These are phyloP conservation scores for Termitomyces sp. DNA, from an alignment of 768 basidiomycete genomes.

Conservation along the genomic window DNA sequence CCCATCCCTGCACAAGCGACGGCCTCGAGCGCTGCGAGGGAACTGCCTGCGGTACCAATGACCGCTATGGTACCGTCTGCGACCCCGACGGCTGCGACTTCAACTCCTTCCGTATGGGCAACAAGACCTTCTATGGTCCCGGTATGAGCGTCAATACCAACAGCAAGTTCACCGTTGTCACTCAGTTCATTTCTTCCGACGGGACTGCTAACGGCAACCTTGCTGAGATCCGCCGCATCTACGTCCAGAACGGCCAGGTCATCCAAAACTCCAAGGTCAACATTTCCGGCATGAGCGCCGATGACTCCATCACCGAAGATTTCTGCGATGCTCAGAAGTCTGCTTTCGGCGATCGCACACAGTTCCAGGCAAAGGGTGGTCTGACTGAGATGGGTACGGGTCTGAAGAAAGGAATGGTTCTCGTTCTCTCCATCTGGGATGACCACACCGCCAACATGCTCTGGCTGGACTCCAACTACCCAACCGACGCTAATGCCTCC, in stretches of 20 bases:
- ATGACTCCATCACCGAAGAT: constrained; percentile 45
- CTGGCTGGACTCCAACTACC: constrained; percentile 55
- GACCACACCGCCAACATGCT: constrained; percentile 54
- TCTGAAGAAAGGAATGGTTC: constrained; percentile 40
- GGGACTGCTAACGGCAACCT: constrained; percentile 44
- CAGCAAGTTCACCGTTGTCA: constrained; percentile 52
- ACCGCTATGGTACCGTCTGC: constrained; percentile 26
- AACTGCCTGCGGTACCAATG: constrained; percentile 32
- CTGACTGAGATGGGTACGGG: constrained; percentile 31
- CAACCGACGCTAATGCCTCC: constrained; percentile 25
- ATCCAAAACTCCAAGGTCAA: constrained; percentile 47
- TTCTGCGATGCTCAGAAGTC: constrained; percentile 49
- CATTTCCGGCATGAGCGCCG: constrained; percentile 37
- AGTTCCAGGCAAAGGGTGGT: constrained; percentile 41
- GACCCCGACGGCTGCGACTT: constrained; percentile 51
- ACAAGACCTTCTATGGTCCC: constrained; percentile 42
- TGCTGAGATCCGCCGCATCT: constrained; percentile 50
- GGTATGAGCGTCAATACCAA: constrained; percentile 48
- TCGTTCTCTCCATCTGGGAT: constrained; percentile 51
- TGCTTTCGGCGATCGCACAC: constrained; percentile 43
- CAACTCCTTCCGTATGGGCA: constrained; percentile 58
- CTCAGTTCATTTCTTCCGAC: constrained; percentile 50
- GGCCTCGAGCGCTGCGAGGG: constrained; percentile 42
- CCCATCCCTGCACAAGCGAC: constrained; percentile 42
- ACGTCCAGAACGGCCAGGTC: constrained; percentile 50